These are phyloP conservation scores for Cercospora sp. DNA, from an alignment of 2,329 filamentous ascomycete genomes.

Conservation along the genomic window DNA sequence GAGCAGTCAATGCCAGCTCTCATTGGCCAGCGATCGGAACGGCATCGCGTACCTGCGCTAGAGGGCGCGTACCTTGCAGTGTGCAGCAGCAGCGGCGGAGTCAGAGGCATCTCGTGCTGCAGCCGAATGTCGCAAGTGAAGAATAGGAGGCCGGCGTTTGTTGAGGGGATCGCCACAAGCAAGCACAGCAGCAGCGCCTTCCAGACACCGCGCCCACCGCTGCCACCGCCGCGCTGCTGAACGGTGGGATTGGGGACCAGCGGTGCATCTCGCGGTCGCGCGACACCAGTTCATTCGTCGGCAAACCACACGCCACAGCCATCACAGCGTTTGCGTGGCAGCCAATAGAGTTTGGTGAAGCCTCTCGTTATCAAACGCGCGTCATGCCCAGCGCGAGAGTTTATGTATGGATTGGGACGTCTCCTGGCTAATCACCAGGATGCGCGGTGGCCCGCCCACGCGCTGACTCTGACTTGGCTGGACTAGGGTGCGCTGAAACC, in stretches of 20 bases:
- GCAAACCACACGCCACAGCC: not conserved
- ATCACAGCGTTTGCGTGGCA: not conserved
- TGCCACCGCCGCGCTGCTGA: not conserved
- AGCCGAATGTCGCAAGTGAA: not conserved
- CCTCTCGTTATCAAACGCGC: not conserved
- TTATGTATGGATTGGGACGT: not conserved
- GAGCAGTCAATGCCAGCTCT: not conserved
- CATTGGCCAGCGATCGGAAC: not conserved
- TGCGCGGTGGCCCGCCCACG: not conserved
- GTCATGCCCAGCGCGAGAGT: conserved; percentile 5
- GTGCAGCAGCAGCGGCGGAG: not conserved
- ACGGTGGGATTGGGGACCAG: not conserved
- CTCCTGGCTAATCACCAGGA: conserved; percentile 6
- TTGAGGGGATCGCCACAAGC: not conserved
- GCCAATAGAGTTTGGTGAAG: conserved; percentile 2
- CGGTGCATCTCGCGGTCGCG: not conserved
- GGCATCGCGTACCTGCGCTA: conserved; percentile 9
- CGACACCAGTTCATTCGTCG: not conserved
- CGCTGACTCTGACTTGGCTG: conserved; percentile 10
- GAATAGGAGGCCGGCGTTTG: not conserved
- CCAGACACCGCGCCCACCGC: not conserved
- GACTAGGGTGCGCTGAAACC: conserved; percentile 8
- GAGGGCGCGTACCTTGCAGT: not conserved
- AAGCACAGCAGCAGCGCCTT: not conserved
- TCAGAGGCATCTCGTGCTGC: not conserved